phyloP scores from a whole-genome alignment of 768 basidiomycete species.

The Tylopilus vinaceipallidus region DNA sequence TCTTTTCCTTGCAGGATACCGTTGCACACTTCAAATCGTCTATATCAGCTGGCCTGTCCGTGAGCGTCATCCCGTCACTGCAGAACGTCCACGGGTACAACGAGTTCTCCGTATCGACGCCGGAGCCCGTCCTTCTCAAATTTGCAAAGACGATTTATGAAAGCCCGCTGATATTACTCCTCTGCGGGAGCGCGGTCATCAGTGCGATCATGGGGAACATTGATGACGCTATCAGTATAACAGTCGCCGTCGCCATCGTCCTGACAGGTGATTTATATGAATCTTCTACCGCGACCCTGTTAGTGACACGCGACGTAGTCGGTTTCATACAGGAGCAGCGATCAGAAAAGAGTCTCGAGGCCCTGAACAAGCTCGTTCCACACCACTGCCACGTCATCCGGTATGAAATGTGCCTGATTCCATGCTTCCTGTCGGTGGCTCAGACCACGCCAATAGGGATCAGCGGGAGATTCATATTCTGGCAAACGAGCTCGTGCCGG shows the following conservation, averaged over 20 bases:
- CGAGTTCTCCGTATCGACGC: slow-evolving; percentile 84
- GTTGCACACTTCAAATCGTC: slow-evolving; percentile 70
- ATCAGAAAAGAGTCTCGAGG: slow-evolving; percentile 92
- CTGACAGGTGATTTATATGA: slow-evolving; percentile 67
- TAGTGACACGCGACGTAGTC: slow-evolving; percentile 42
- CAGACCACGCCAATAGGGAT: slow-evolving; percentile 22
- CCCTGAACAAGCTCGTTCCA: slow-evolving; percentile 94
- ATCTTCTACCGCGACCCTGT: not conserved
- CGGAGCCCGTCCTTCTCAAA: slow-evolving; percentile 80
- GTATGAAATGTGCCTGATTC: slow-evolving; percentile 20
- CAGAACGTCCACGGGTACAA: slow-evolving; percentile 81
- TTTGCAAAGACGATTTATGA: slow-evolving; percentile 96
- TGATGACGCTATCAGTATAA: slow-evolving; percentile 93
- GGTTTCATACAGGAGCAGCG: slow-evolving; percentile 95
- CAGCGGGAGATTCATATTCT: slow-evolving; percentile 75
- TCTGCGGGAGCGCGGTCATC: slow-evolving; percentile 86
- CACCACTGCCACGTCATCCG: slow-evolving; percentile 94
- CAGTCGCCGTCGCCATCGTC: slow-evolving; percentile 88
- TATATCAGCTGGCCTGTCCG: slow-evolving; percentile 56
- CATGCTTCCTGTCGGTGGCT: not conserved
- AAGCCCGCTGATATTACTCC: slow-evolving; percentile 84
- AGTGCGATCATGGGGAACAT: slow-evolving; percentile 94
- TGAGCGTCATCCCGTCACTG: slow-evolving; percentile 59
- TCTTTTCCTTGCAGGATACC: slow-evolving; percentile 55
- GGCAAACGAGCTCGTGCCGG: slow-evolving; percentile 95